Percentiles rank a stretch among this genome's conserved stretches.
Evolutionary conservation across 1,284 basidiomycete genomes (phyloP).

Genomic region (Pseudozyma tsukubaensis): DNA sequence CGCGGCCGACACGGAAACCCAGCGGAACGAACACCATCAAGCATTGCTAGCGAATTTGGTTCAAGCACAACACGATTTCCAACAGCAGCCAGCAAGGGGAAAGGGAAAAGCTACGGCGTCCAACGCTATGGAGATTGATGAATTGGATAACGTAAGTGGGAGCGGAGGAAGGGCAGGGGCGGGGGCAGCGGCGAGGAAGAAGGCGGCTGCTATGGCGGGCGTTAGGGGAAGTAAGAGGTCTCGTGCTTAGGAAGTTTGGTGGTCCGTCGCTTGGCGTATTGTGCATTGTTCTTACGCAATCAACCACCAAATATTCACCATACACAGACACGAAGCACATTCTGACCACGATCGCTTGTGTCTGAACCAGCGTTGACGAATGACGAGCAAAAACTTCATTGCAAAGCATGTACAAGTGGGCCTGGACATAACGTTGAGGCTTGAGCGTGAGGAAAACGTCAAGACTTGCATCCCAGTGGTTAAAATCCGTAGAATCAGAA

Average conservation of each 20-base stretch:
- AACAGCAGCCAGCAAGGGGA: slow-evolving; percentile 28
- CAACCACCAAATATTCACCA: no score
- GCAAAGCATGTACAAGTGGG: no score
- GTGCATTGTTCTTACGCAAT: no score
- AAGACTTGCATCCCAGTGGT: neutral
- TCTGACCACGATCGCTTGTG: no score
- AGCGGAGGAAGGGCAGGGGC: no score
- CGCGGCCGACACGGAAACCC: slow-evolving; percentile 9
- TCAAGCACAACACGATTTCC: slow-evolving; percentile 22
- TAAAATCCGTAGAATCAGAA: slow-evolving; percentile 13
- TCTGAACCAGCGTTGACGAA: no score
- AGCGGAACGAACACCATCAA: slow-evolving; percentile 22
- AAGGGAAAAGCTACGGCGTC: slow-evolving; percentile 7
- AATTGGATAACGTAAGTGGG: slow-evolving; percentile 4
- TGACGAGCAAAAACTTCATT: no score
- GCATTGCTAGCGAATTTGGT: slow-evolving; percentile 25
- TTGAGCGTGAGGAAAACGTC: neutral
- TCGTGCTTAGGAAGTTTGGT: slow-evolving; percentile 22
- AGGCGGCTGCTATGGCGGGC: slow-evolving; percentile 6
- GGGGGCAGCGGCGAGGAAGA: slow-evolving; percentile 17
- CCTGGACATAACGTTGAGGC: neutral
- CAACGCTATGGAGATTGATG: slow-evolving; percentile 46
- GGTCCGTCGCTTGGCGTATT: no score
- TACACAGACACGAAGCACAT: no score
- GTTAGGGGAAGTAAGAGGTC: slow-evolving; percentile 41